A percentile compares a stretch with the other conserved stretches of the same genome.
phyloP scores from a whole-genome alignment of 176 grass and related monocot species.

The Phoenix dactylifera region DNA sequence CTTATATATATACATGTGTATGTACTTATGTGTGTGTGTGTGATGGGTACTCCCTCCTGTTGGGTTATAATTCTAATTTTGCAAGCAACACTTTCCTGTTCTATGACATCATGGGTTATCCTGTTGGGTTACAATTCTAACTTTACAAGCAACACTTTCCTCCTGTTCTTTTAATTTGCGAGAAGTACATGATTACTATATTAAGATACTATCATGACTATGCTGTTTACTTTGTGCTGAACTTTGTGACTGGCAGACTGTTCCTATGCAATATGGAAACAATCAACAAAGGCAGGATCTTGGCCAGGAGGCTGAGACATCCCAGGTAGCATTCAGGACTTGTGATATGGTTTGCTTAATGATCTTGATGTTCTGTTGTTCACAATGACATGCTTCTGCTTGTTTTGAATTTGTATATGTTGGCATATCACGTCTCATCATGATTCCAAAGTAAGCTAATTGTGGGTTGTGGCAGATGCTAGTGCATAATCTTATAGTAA shows the following conservation, averaged over 20 bases:
- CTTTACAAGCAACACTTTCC: too few relatives aligned
- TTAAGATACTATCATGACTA: background rate
- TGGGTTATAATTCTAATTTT: too few relatives aligned
- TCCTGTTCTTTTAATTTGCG: background rate
- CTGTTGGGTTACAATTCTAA: too few relatives aligned
- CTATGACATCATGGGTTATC: too few relatives aligned
- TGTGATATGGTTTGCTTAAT: background rate
- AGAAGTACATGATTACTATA: slow-evolving; percentile 5
- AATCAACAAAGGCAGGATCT: slow-evolving; percentile 26
- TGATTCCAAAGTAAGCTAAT: too few relatives aligned
- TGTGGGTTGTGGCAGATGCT: too few relatives aligned
- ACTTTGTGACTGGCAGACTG: slow-evolving; percentile 18
- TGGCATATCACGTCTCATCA: too few relatives aligned
- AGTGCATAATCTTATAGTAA: too few relatives aligned
- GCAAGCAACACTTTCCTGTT: too few relatives aligned
- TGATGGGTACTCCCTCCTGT: too few relatives aligned
- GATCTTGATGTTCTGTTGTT: background rate
- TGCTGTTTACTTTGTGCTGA: slow-evolving; percentile 8
- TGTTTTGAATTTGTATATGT: background rate
- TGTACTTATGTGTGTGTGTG: too few relatives aligned
- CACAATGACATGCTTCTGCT: background rate
- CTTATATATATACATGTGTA: too few relatives aligned
- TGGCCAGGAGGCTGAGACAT: slow-evolving; percentile 36
- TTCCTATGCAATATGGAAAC: slow-evolving; percentile 21
- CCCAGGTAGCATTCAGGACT: slow-evolving; percentile 25